These are phyloP conservation scores for Pythium phragmitis DNA, from an alignment of 352 stramenopile species.

Conservation along the genomic window DNA sequence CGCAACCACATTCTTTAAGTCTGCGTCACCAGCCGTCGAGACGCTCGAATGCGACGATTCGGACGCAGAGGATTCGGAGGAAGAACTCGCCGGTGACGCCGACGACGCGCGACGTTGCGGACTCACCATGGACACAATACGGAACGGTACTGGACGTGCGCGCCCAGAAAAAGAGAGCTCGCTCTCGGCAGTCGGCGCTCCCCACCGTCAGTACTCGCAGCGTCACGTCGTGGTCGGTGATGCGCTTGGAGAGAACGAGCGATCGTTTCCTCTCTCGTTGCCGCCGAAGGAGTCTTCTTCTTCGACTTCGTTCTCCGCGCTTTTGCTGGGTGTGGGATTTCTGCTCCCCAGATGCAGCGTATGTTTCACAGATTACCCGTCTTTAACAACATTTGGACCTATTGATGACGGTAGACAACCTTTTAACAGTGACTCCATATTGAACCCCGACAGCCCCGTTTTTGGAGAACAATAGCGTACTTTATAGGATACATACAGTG, in stretches of 20 bases:
- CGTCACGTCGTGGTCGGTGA: background rate
- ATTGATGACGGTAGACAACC: background rate
- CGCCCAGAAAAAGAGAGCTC: background rate
- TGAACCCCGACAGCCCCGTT: constrained; percentile 5
- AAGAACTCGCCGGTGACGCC: constrained; percentile 7
- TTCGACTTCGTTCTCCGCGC: background rate
- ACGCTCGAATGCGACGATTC: constrained; percentile 6
- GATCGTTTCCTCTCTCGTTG: background rate
- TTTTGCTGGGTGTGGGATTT: background rate
- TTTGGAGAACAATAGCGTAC: constrained; percentile 5
- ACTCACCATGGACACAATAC: constrained; percentile 14
- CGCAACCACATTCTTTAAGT: background rate
- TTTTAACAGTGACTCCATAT: constrained; percentile 19
- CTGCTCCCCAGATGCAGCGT: background rate
- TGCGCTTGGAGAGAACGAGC: background rate
- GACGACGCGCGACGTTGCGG: constrained; percentile 20
- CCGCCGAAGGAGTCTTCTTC: background rate
- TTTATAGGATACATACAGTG: constrained; percentile 2
- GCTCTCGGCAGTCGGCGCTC: background rate
- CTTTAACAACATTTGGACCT: background rate
- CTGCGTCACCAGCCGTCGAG: background rate
- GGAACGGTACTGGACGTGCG: background rate
- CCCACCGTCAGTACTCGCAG: background rate
- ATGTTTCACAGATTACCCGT: constrained; percentile 1
- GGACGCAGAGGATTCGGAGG: constrained; percentile 9